These are phyloP conservation scores for Fraxinus excelsior DNA, from an alignment of 257 asterid species.

Conservation along the genomic window DNA sequence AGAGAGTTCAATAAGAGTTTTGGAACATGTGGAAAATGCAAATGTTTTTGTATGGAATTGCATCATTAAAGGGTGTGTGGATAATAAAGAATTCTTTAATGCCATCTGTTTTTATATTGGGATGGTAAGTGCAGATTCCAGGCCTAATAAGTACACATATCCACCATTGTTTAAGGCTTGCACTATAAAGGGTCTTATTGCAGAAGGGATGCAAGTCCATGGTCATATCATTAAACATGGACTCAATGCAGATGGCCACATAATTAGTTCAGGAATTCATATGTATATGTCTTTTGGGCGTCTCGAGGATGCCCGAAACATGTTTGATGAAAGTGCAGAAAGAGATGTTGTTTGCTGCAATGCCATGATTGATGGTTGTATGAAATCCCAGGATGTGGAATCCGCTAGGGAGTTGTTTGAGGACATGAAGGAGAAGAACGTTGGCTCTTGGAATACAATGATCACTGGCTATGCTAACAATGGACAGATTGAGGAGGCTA, in stretches of 20 bases:
- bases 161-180: conserved; percentile 50
- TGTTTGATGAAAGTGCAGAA: conserved; percentile 29
- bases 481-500: conserved; percentile 42
- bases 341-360: conserved; percentile 48
- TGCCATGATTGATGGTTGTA: conserved; percentile 55
- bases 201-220: conserved; percentile 45
- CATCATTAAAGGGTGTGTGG: conserved; percentile 40
- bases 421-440: conserved; percentile 30
- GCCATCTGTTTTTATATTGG: conserved; percentile 38
- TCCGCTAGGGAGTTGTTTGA: conserved; percentile 37
- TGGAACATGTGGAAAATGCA: conserved; percentile 40
- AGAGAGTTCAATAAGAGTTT: conserved; percentile 21
- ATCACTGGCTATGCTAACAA: conserved; percentile 37
- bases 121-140: conserved; percentile 39
- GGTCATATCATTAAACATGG: conserved; percentile 37
- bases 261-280: conserved; percentile 47
- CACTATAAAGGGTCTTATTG: conserved; percentile 24
- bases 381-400: conserved; percentile 38
- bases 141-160: conserved; percentile 43
- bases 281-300: conserved; percentile 46
- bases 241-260: conserved; percentile 30
- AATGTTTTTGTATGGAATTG: conserved; percentile 51
- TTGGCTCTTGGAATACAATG: conserved; percentile 52
- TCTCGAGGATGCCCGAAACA: conserved; percentile 33
- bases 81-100: conserved; percentile 26